Evolutionary conservation across 2,329 filamentous ascomycete genomes (phyloP), one percentile per base, ranked within the genome.

Genomic region (Penicillium rolfsii): DNA sequence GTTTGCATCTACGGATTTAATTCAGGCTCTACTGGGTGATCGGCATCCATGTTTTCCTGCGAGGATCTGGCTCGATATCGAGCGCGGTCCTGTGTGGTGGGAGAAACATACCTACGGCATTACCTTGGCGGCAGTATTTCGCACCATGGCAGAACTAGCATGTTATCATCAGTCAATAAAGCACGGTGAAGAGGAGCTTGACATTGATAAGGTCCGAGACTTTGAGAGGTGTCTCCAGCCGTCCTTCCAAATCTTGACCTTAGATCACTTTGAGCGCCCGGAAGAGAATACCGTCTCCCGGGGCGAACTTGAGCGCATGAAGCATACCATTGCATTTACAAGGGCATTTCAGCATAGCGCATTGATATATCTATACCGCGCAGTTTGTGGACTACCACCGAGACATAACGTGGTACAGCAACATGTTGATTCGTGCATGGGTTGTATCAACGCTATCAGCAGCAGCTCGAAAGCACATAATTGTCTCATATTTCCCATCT

Each of bases 191-290:
- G 45, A 30, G 16, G 45, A 48, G 6, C 45, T 48, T 30, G 45
- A 48, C n/a, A 48, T 48, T 30, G 45, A 30, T n/a, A 48, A 48
- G 45, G 45, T 48, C 12, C 45, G 45, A 48, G 45, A 48, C 14
- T 48, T 48, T 48, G 45, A 48, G 14, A 30, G 45, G 6, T 48
- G 45, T 24, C 45, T 48, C 5, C 45, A 48, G 8, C 45, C 45
- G 22, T 16, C 24, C 4, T 48, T 48, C 3, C 45, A 48, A 48
- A 24, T 48, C 26, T 19, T 48, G 45, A 48, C 7, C 6, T 7
- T 48, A 30, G 26, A 48, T 30, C 45, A 48, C 16, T 48, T 48
- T 30, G 26, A 48, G 14, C 30, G 45, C 30, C 45, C 45, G 45
- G 45, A 48, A 9, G 45, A 48, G 45, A 16, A 30, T 11, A 48